Base-by-base conservation (phyloP, 108 stramenopile genomes). In the Skeletonema marinoi region DNA sequence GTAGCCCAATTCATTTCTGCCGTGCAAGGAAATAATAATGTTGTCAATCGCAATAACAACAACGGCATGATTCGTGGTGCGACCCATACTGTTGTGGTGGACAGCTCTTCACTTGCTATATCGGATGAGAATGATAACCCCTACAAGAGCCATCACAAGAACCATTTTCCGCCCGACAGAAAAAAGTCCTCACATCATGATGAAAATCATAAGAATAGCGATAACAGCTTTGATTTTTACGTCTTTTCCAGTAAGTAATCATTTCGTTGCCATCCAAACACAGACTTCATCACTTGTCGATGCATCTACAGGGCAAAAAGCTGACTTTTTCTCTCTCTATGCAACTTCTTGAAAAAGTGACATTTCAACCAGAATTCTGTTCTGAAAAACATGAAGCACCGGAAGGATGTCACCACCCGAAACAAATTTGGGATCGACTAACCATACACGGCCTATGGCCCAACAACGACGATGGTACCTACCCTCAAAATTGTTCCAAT, bases 361-460 rank as follows among this genome's bases (percentile, higher is more conserved):
- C 70, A 10, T 81, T 74, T 60, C 83, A 84, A 59, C 86, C 86
- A 21, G 86, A 87, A 68, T 87, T 84, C 65, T 87, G 86, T 58
- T 33, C 48, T 21, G 42, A 69, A 21, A 75, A 84, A 31, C 12
- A 59, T 21, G 33, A 77, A 32, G 16, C 61, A 41, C 84, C 62
- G 39, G 70, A 17, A 2, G 86, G 86, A n/a, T 87, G 86, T 54
- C 68, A 70, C 5, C 59, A 73, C 14, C 72, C 76, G 6, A n/a
- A 72, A 10, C 71, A 69, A 39, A 33, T 31, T 33, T 87, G 80
- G 80, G 83, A 80, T 59, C 66, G 72, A 48, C 41, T 87, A 8
- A 87, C 86, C 32, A 84, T 87, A 42, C 86, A 87, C 41, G 86
- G 86, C 38, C 41, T 87, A 59, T 87, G 86, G 86, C 86, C 83